Base-by-base conservation (phyloP, 371 early-diverging fungal genomes). In the Mortierella sp. region DNA sequence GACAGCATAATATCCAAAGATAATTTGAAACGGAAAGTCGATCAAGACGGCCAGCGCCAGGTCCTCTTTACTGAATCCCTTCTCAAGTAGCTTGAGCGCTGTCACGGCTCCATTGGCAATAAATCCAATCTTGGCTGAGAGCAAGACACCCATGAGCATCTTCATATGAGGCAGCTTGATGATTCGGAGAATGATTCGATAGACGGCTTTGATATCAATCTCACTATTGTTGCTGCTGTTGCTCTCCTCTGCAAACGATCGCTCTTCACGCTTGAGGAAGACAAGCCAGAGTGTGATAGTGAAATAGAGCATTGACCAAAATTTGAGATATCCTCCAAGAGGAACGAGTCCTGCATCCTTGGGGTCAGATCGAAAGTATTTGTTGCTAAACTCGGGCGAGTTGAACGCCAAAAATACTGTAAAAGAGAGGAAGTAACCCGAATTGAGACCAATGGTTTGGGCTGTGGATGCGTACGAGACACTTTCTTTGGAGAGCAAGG, bases 1-100 rank as follows among this genome's bases (percentile, higher is more conserved):
- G 15, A 97, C 99, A 0, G 97, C 98, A 80, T 95, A 96, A 79
- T 96, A 98, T 7, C 99, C 99, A 85, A 98, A 95, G 62, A 97
- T 82, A 56, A 99, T 90, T 82, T 99, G 97, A 51, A 97, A 84
- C 0, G 99, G 99, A 65, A 99, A 99, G 82, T 98, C 98, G 50
- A 98, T 89, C 57, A 99, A 82, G 0, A 95, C 97, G 0, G 97
- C 91, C 15, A 97, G 79, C 0, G 97, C 98, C 74, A 98, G 79
- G 68, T 98, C 97, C 79, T 99, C 98, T 75, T 96, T 95, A 43
- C 92, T 90, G 80, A 98, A 91, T 1, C 99, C 98, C 63, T 92
- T 93, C 75, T 99, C 99, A 25, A 99, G 81, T 21, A 98, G 82
- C 81, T 98, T 98, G 44, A 98, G 84, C 19, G 92, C 94, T 0